These are phyloP conservation scores for Exophiala dermatitidis DNA, from an alignment of 2,329 filamentous ascomycete genomes.

Conservation along the genomic window DNA sequence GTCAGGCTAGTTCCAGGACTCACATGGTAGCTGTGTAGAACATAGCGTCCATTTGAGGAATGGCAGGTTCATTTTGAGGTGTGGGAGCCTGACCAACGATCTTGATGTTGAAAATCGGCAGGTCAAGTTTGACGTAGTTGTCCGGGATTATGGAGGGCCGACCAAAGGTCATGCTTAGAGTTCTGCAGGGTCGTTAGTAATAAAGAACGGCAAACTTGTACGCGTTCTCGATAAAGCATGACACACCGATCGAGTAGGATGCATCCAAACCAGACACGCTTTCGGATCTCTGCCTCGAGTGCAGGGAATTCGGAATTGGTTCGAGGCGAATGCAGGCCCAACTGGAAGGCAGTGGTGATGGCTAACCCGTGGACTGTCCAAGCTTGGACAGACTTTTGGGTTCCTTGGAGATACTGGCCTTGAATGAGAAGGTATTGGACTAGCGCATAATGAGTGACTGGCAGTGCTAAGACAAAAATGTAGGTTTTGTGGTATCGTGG, in stretches of 20 bases:
- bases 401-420: constrained; percentile 49
- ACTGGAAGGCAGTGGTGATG: constrained; percentile 45
- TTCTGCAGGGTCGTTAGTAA: constrained; percentile 27
- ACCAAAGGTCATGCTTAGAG: constrained; percentile 48
- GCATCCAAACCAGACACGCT: constrained; percentile 46
- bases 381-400: constrained; percentile 47
- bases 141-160: constrained; percentile 43
- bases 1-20: constrained; percentile 6
- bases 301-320: constrained; percentile 34
- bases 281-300: constrained; percentile 43
- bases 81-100: no score
- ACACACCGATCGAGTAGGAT: constrained; percentile 41
- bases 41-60: no score
- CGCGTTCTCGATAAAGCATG: neutral
- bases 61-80: no score
- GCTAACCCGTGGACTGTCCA: constrained; percentile 51
- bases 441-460: constrained; percentile 13
- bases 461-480: neutral
- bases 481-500: neutral
- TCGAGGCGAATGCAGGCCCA: constrained; percentile 46
- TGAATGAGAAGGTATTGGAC: constrained; percentile 47
- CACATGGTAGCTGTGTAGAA: neutral
- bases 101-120: constrained; percentile 26
- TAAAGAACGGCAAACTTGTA: no score
- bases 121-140: constrained; percentile 37